Evolutionary conservation across 2,329 filamentous ascomycete genomes (phyloP), one percentile per base, ranked within the genome.

Genomic region (Grosmannia huntii): DNA sequence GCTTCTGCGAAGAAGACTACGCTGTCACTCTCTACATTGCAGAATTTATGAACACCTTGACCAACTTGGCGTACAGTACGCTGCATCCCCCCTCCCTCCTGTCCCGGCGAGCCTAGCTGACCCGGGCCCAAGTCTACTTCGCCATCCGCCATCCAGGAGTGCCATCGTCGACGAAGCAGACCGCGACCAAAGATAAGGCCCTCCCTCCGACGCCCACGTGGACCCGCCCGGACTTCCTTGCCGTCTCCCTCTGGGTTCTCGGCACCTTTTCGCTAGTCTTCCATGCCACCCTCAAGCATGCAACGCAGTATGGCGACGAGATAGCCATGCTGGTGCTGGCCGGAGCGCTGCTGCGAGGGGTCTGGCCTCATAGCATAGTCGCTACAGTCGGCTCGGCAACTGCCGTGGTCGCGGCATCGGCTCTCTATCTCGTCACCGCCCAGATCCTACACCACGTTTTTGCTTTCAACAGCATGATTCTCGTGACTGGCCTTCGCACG

Each of bases 241-340:
- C 75, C 25, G 14, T 71, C 27, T 69, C 71, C 5, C 70, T 76
- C 33, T 62, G 76, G 38, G 48, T 69, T 7, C 69, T 77, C 38
- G 75, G 76, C 56, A 55, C 75, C 49, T 68, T 67, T 28, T 78
- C 75, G 1, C 70, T 72, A 54, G 55, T 70, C 12, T 78, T 73
- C 63, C 76, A 78, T 62, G 74, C 73, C 36, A 72, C 72, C 9
- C 68, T 77, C 21, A 73, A 69, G 56, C 72, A 74, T 54, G 65
- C 65, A 1, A 65, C 73, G 6, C 71, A 77, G 62, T 75, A 75
- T 60, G 74, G 73, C 61, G 81, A 83, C 62, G 80, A 84, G 63
- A 68, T 83, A n/a, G 77, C 78, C 57, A 83, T 82, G 80, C 73
- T 82, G 33, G 67, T 78, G 14, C 72, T 82, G 5, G 74, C 73